phyloP scores from a whole-genome alignment of 129 eudicot genomes.

The Tagetes patula region DNA sequence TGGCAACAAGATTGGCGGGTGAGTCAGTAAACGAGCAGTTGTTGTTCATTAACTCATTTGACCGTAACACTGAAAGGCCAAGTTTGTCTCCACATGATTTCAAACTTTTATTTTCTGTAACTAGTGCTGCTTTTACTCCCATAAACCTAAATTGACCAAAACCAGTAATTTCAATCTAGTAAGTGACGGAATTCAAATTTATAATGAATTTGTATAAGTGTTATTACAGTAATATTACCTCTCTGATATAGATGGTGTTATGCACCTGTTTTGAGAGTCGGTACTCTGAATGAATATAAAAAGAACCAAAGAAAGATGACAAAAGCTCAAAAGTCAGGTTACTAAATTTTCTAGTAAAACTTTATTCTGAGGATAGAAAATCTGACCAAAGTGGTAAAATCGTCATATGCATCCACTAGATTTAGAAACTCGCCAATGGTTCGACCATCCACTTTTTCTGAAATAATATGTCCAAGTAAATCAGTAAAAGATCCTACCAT shows the following conservation, averaged over 20 bases:
- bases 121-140: conserved; percentile 83
- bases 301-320: conserved; percentile 1
- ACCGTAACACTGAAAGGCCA: conserved; percentile 57
- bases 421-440: conserved; percentile 67
- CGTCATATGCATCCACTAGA: conserved; percentile 70
- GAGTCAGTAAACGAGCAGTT: conserved; percentile 29
- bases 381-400: conserved; percentile 42
- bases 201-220: not conserved
- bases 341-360: conserved; percentile 7
- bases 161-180: not conserved
- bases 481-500: not conserved
- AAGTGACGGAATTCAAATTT: not conserved
- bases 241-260: conserved; percentile 53
- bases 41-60: conserved; percentile 36
- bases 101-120: conserved; percentile 50
- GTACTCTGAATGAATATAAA: conserved; percentile 41
- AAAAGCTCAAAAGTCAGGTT: not conserved
- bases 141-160: conserved; percentile 59
- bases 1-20: conserved; percentile 35
- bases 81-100: conserved; percentile 51
- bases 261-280: conserved; percentile 32
- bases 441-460: conserved; percentile 68
- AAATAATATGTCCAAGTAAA: conserved; percentile 30
- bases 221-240: conserved; percentile 38
- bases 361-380: not conserved